Base-by-base conservation (phyloP, 441 rosid species). In the Syzygium malaccense region DNA sequence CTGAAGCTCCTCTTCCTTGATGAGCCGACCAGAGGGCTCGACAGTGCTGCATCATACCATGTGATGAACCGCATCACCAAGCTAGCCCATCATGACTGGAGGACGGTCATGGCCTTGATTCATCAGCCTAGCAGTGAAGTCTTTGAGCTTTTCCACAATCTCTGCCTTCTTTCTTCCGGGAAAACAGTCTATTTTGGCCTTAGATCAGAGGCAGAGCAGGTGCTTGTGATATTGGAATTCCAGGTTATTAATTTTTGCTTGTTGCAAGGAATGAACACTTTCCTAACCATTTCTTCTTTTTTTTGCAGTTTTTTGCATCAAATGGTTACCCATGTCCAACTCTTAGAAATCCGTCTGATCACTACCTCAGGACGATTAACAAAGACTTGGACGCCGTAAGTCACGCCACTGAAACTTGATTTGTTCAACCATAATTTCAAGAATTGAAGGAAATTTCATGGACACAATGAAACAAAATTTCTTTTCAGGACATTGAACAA, bases 81-180 rank as follows among this genome's bases (percentile, higher is more conserved):
- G 56, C 91, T 94, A 12, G 93, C 89, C 14, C 85, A 62, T 5
- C 90, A 86, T 13, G 93, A 94, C 80, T 80, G 91, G 30, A 91
- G 91, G 80, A 93, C 94, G 6, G 91, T 94, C 18, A 55, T 95
- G 25, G 93, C 96, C 2, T 93, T 94, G 0, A 91, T 94, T 30
- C 96, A 95, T 89, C 96, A 94, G 37, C 96, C 95, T 11, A 93
- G 95, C 87, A 86, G 93, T 86, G 95, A 95, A 60, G 95, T 95
- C 30, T 95, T 94, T 75, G 91, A 91, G 91, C 92, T 94, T 30
- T 94, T 95, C 32, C 85, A 89, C 12, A 91, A 84, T 89, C 93
- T 93, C 26, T 94, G 94, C 91, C 91, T 94, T 13, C 92, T 94
- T 9, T 94, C 95, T 55, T 79, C 91, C 1, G 93, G 96, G 20